phyloP scores from a whole-genome alignment of 163 green algal species.

The Scenedesmus sp. region DNA sequence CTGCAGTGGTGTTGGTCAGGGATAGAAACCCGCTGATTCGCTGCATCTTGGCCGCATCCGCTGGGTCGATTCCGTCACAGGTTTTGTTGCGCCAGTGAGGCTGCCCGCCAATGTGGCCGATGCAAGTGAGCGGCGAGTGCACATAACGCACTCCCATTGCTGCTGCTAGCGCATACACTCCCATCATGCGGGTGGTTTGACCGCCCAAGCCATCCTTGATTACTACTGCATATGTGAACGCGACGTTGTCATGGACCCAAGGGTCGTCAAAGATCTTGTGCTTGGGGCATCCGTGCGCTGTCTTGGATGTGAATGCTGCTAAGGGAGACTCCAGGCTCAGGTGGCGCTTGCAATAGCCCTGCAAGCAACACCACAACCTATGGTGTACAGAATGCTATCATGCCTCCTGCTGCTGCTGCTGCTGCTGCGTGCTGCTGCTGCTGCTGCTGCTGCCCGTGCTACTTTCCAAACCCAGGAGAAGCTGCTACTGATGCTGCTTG shows the following conservation, averaged over 20 bases:
- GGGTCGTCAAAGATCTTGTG: slow-evolving; percentile 21
- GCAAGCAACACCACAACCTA: too few relatives aligned
- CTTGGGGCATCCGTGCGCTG: slow-evolving; percentile 23
- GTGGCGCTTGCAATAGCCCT: not conserved
- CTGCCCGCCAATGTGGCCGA: slow-evolving; percentile 22
- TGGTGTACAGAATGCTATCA: too few relatives aligned
- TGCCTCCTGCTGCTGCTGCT: not conserved
- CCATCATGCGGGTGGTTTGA: slow-evolving; percentile 19
- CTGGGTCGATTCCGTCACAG: slow-evolving; percentile 1
- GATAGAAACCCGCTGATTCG: not conserved
- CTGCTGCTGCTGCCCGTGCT: not conserved
- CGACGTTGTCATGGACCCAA: slow-evolving; percentile 25
- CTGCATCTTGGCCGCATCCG: not conserved
- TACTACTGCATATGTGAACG: not conserved
- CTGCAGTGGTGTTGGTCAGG: not conserved
- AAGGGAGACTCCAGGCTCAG: not conserved
- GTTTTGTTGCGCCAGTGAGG: not conserved
- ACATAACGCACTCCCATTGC: slow-evolving; percentile 14
- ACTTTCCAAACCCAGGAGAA: not conserved
- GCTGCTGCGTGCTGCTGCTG: not conserved
- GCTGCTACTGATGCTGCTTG: too few relatives aligned
- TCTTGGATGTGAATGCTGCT: not conserved
- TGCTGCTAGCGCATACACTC: not conserved
- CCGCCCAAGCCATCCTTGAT: slow-evolving; percentile 36
- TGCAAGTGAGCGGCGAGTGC: slow-evolving; percentile 25